Base-by-base conservation (phyloP, 1,284 basidiomycete species). In the Porphyrellus sp. region DNA sequence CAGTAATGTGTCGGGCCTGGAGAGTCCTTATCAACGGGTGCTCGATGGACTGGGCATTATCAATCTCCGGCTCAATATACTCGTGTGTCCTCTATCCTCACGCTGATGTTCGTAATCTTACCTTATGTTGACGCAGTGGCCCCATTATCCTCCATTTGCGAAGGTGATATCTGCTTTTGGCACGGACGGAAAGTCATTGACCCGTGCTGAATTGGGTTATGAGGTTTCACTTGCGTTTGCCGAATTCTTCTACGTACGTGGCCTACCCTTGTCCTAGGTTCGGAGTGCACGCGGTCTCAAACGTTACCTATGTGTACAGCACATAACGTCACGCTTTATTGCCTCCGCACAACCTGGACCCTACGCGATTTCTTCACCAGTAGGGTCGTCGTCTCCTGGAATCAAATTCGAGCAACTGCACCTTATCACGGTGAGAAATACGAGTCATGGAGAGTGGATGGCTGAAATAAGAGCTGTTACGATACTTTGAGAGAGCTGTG, bases 221-320 rank as follows among this genome's bases (percentile, higher is more conserved):
- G 63, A 65, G n/a, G 63, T 65, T 34, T 61, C 63, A 31, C 58
- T 67, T 43, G 64, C 66, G 8, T 65, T 65, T 58, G 64, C 64
- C 44, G 66, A 65, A 25, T 63, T 65, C 23, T 56, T 68, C 54
- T 65, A 57, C 30, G 66, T 69, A 60, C 51, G 66, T 62, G 8
- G 18, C 34, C 23, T 30, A 30, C 25, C 28, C 28, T n/a, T 9
- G 23, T 43, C 37, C 31, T 31, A 39, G 20, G 13, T 44, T 46
- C 8, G 24, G 33, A 21, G 18, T 5, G 15, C 40, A 25, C 12
- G 23, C 18, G 39, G 35, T 45, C 52, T 59, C 41, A 64, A 42
- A 34, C 15, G 24, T 31, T 37, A 12, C 9, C 18, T 42, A 23
- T 35, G 37, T 12, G 18, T 51, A 18, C 43, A 67, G 61, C 46